A percentile compares a stretch with the other conserved stretches of the same genome.
These are phyloP conservation scores for Ailanthus altissimus DNA, from an alignment of 345 rosid genomes.

Conservation along the genomic window DNA sequence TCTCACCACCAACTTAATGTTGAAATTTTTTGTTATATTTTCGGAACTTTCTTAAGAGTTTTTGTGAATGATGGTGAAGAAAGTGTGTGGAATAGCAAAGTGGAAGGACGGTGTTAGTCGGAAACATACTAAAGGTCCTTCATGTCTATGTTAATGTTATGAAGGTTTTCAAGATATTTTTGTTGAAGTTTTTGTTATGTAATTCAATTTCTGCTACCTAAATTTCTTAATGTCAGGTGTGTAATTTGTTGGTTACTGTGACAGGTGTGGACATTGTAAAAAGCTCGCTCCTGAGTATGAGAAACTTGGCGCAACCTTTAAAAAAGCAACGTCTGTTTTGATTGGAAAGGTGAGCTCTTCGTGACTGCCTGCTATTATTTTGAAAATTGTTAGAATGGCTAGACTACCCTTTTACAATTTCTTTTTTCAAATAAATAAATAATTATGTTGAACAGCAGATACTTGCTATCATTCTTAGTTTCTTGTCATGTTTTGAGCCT, in stretches of 20 bases:
- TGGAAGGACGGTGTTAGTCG: background rate
- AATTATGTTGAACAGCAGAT: background rate
- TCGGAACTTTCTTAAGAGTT: background rate
- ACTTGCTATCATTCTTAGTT: background rate
- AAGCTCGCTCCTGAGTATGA: conserved; percentile 98
- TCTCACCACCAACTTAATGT: background rate
- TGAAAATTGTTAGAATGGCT: background rate
- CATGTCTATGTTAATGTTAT: background rate
- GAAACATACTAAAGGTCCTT: background rate
- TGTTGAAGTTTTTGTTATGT: background rate
- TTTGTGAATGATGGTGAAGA: background rate
- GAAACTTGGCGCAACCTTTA: conserved; percentile 88
- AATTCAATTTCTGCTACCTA: background rate
- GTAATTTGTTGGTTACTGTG: background rate
- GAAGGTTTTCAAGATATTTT: background rate
- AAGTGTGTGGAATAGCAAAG: background rate
- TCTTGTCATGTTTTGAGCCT: background rate
- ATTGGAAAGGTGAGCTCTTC: conserved; percentile 78
- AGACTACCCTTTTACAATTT: background rate
- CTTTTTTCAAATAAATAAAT: background rate
- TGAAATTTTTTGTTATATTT: background rate
- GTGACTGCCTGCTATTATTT: background rate
- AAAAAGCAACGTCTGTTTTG: conserved; percentile 80
- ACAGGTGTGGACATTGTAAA: conserved; percentile 99
- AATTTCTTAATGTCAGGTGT: background rate